phyloP scores from a whole-genome alignment of 345 rosid species.

The Gynandropsis gynandra region DNA sequence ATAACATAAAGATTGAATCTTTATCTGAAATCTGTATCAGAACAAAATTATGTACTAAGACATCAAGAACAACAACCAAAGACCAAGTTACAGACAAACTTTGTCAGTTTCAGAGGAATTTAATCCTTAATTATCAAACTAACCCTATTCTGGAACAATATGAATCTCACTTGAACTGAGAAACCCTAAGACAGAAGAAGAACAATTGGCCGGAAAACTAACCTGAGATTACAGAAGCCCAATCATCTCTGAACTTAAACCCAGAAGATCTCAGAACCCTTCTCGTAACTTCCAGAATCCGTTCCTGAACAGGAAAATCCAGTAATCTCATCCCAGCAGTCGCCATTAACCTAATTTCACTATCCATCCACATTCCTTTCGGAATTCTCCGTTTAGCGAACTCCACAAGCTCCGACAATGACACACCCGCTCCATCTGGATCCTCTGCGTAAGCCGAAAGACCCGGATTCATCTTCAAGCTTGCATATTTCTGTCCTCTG shows the following conservation, averaged over 20 bases:
- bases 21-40: no score
- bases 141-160: background rate
- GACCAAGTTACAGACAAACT: no score
- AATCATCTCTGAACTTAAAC: constrained; percentile 57
- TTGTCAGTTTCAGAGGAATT: background rate
- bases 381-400: constrained; percentile 65
- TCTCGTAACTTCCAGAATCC: constrained; percentile 49
- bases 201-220: constrained; percentile 4
- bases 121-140: constrained; percentile 1
- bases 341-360: constrained; percentile 84
- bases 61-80: no score
- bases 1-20: no score
- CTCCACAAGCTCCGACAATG: constrained; percentile 53
- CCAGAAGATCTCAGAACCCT: constrained; percentile 52
- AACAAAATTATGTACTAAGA: no score
- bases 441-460: constrained; percentile 57
- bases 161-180: background rate
- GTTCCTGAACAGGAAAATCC: constrained; percentile 38
- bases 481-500: constrained; percentile 37
- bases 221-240: constrained; percentile 94
- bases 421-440: constrained; percentile 50
- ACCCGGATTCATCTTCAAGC: constrained; percentile 73
- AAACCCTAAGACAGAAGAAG: background rate
- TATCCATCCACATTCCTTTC: constrained; percentile 47
- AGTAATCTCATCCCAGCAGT: constrained; percentile 90